These are phyloP conservation scores for Zanthoxylum bungeanum DNA, from an alignment of 345 rosid genomes.

Conservation along the genomic window DNA sequence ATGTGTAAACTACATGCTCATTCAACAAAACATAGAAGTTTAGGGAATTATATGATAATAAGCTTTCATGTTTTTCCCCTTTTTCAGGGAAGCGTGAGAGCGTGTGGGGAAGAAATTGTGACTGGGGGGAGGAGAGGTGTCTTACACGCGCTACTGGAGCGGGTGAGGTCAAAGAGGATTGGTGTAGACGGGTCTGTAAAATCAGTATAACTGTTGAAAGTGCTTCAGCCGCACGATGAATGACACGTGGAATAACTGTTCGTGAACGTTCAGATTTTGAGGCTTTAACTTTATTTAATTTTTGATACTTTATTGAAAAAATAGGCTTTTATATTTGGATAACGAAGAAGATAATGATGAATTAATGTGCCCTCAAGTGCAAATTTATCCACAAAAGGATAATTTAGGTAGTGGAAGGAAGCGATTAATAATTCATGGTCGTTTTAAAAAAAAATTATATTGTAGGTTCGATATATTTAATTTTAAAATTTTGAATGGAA, in stretches of 20 bases:
- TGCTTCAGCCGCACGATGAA: not conserved
- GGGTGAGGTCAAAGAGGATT: not conserved
- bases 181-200: not conserved
- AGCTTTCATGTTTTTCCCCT: not conserved
- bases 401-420: no score
- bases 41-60: not conserved
- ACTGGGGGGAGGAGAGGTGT: not conserved
- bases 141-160: not conserved
- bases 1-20: not conserved
- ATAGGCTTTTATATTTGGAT: no score
- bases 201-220: not conserved
- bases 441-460: no score
- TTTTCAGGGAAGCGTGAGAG: not conserved
- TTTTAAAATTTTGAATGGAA: no score
- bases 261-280: not conserved
- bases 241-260: not conserved
- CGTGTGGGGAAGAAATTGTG: not conserved
- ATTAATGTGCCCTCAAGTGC: no score
- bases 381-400: no score
- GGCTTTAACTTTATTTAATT: no score
- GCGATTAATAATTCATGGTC: no score
- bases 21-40: not conserved
- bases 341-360: no score
- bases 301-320: no score
- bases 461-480: no score